phyloP scores from a whole-genome alignment of 1,284 basidiomycete genomes.

The Ustilago nuda region DNA sequence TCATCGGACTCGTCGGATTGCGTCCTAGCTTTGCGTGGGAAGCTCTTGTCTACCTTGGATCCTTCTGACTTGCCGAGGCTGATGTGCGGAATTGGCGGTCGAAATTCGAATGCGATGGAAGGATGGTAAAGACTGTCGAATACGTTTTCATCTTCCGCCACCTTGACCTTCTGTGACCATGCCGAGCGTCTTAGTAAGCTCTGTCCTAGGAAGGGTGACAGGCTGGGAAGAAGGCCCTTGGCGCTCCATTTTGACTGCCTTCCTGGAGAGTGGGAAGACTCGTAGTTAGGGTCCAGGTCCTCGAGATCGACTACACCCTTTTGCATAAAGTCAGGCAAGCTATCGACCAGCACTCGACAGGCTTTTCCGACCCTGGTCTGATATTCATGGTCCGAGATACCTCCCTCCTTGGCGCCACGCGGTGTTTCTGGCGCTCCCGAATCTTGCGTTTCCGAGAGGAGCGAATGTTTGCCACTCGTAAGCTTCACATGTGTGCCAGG shows the following conservation, averaged over 20 bases:
- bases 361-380: slow-evolving; percentile 52
- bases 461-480: not conserved
- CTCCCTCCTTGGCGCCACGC: not conserved
- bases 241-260: slow-evolving; percentile 13
- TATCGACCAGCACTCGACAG: slow-evolving; percentile 45
- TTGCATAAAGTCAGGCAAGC: slow-evolving; percentile 51
- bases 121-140: slow-evolving; percentile 58
- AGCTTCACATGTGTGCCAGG: not conserved
- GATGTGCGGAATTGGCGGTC: slow-evolving; percentile 43
- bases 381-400: slow-evolving; percentile 55
- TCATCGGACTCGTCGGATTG: not conserved
- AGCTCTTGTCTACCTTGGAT: not conserved
- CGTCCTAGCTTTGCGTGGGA: not conserved
- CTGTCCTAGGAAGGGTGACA: slow-evolving; percentile 43
- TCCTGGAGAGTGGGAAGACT: slow-evolving; percentile 3
- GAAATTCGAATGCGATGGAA: slow-evolving; percentile 53
- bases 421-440: slow-evolving; percentile 1
- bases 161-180: slow-evolving; percentile 15
- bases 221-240: slow-evolving; percentile 22
- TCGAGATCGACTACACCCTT: slow-evolving; percentile 49
- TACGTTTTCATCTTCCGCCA: not conserved
- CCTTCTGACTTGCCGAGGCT: slow-evolving; percentile 27
- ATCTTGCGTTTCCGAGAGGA: slow-evolving; percentile 6
- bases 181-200: slow-evolving; percentile 26
- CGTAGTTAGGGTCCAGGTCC: slow-evolving; percentile 27